Evolutionary conservation across 2,329 filamentous ascomycete species (phyloP), one percentile per base, ranked within the genome.

Genomic region (Aspergillus latus): DNA sequence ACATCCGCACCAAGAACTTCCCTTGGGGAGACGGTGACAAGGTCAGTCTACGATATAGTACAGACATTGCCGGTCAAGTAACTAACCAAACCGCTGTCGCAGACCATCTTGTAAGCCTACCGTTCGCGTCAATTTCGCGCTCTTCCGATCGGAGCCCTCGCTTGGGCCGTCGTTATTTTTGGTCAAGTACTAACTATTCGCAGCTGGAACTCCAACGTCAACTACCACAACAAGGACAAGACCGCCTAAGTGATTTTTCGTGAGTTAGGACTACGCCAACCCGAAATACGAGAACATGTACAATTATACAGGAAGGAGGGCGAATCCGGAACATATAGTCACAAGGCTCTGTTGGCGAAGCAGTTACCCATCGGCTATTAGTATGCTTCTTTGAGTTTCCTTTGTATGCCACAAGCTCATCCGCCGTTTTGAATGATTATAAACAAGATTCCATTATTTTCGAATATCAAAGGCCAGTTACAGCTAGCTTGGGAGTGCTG

Each of bases 181-280:
- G 7, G 26, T 16, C 37, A 39, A 6, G 13, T 46, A 57, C 64
- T 67, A 62, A 68, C 59, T 34, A 30, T 29, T 13, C 34, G 51
- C 68, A 91, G 89, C 88, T 99, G 94, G 94, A 97, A 97, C 80
- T 82, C 87, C 65, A 84, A 82, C 58, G 92, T 97, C 82, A 97
- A 97, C 87, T 93, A 96, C 82, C 92, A 97, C 87, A 92, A 96
- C 82, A 89, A 88, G 81, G 88, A 95, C 81, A 91, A 90, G 84
- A 65, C 70, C 47, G 72, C 70, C 58, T 78, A 74, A 73, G 65
- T 53, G 47, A 21, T 49, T 37, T 32, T 37, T 49, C 11, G 40
- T 47, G 29, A 15, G 49, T 42, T 30, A 39, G 45, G 39, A 50
- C 44, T 45, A 52, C 39, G 43, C 46, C 47, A 49, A 42, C 45